Conservation (phyloP, 352 stramenopile species). For the Thalassiosira sp. region DNA sequence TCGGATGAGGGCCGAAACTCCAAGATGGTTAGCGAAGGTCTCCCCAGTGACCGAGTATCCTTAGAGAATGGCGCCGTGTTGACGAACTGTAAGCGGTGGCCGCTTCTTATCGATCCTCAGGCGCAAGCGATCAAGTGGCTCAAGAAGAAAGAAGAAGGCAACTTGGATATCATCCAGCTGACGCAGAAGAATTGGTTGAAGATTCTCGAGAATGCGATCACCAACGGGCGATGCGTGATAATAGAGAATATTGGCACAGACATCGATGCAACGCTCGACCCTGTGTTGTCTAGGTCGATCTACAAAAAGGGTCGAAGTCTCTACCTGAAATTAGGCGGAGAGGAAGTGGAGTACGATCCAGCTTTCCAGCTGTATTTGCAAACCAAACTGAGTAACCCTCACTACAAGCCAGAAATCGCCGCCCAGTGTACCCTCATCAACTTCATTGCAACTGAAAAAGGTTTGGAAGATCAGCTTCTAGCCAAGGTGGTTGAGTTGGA, state of each 20-base stretch:
- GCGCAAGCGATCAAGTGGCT: constrained; percentile 98
- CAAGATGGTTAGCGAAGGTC: constrained; percentile 96
- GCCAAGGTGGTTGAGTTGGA: constrained; percentile 95
- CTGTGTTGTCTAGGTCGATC: constrained; percentile 92
- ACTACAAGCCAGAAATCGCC: constrained; percentile 97
- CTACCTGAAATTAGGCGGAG: constrained; percentile 92
- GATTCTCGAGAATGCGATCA: constrained; percentile 92
- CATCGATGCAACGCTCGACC: constrained; percentile 95
- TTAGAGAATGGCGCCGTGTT: constrained; percentile 97
- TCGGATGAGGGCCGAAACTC: constrained; percentile 95
- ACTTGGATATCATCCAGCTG: constrained; percentile 92
- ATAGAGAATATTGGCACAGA: constrained; percentile 97
- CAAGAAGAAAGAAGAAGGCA: constrained; percentile 90
- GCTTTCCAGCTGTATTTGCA: constrained; percentile 96
- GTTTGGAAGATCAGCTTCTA: constrained; percentile 94
- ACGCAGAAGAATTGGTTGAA: constrained; percentile 96
- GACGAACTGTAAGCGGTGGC: constrained; percentile 96
- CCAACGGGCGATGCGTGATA: constrained; percentile 94
- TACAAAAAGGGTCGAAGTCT: constrained; percentile 94
- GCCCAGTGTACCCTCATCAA: constrained; percentile 96
- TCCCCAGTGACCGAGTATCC: constrained; percentile 95
- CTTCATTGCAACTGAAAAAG: constrained; percentile 96
- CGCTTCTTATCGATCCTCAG: constrained; percentile 96
- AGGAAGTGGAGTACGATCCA: constrained; percentile 96
- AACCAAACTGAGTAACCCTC: constrained; percentile 95